A percentile compares a stretch with the other conserved stretches of the same genome.
These are phyloP conservation scores for Capsella bursapastoris DNA, from an alignment of 345 rosid species.

Conservation along the genomic window DNA sequence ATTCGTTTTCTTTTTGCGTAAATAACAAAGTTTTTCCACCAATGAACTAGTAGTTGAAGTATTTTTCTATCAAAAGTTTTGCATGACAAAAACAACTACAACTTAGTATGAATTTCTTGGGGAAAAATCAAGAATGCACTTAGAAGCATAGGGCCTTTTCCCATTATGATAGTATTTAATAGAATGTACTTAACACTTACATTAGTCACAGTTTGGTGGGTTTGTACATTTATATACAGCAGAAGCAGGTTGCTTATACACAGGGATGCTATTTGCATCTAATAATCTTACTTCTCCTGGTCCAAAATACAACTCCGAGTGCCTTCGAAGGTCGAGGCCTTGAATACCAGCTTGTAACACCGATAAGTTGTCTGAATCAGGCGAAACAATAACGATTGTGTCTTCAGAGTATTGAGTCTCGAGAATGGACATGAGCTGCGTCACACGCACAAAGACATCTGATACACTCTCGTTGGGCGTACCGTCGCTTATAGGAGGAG, in stretches of 20 bases:
- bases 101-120: too few species aligned
- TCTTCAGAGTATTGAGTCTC: constrained; percentile 90
- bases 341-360: constrained; percentile 81
- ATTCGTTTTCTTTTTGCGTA: too few species aligned
- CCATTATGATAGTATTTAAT: too few species aligned
- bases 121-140: too few species aligned
- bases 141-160: too few species aligned
- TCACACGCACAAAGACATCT: constrained; percentile 90
- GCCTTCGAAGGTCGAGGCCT: constrained; percentile 91
- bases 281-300: constrained; percentile 85
- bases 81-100: too few species aligned
- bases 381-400: constrained; percentile 75
- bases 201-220: constrained; percentile 72
- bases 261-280: constrained; percentile 71
- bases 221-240: constrained; percentile 78
- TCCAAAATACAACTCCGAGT: constrained; percentile 68
- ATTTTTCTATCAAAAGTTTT: too few species aligned
- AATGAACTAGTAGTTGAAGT: too few species aligned
- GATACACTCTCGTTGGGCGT: constrained; percentile 93
- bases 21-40: too few species aligned
- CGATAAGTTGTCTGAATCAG: constrained; percentile 90
- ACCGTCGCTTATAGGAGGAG: constrained; percentile 89
- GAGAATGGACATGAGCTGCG: constrained; percentile 92
- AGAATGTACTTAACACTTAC: too few species aligned
- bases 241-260: constrained; percentile 87